These are phyloP conservation scores for Backusella liffmaniae DNA, from an alignment of 192 early-diverging fungal genomes.

Conservation along the genomic window DNA sequence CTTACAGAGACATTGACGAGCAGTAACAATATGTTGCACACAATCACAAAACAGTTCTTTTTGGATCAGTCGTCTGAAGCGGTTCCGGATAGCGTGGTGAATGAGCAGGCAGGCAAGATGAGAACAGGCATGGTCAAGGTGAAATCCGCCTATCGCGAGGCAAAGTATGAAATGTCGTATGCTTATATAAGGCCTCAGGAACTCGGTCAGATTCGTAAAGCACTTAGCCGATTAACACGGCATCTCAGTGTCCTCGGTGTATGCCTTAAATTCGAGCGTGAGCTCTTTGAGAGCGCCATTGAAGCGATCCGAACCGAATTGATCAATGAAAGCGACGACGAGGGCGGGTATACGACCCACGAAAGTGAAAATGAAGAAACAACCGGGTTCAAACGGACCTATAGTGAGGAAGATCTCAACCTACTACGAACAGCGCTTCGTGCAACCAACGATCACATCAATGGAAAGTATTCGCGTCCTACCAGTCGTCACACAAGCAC, in stretches of 20 bases:
- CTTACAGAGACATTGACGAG: slow-evolving; percentile 31
- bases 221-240: slow-evolving; percentile 24
- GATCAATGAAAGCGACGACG: slow-evolving; percentile 20
- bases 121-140: slow-evolving; percentile 36
- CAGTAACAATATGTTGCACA: slow-evolving; percentile 32
- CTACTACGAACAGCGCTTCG: slow-evolving; percentile 19
- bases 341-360: neutral
- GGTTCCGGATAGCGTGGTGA: slow-evolving; percentile 12
- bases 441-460: slow-evolving; percentile 17
- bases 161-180: slow-evolving; percentile 38
- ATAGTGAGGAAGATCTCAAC: slow-evolving; percentile 12
- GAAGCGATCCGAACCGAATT: slow-evolving; percentile 12
- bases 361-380: neutral
- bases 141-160: slow-evolving; percentile 34
- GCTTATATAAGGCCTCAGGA: slow-evolving; percentile 29
- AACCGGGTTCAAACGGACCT: neutral
- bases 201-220: slow-evolving; percentile 22
- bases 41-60: slow-evolving; percentile 36
- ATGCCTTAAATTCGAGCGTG: slow-evolving; percentile 33
- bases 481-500: neutral
- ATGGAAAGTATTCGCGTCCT: neutral
- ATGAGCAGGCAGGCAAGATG: slow-evolving; percentile 24
- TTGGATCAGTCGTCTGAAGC: slow-evolving; percentile 23
- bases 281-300: slow-evolving; percentile 31
- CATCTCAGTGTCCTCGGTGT: slow-evolving; percentile 33